These are phyloP conservation scores for Clausena lansium DNA, from an alignment of 345 rosid genomes.

Conservation along the genomic window DNA sequence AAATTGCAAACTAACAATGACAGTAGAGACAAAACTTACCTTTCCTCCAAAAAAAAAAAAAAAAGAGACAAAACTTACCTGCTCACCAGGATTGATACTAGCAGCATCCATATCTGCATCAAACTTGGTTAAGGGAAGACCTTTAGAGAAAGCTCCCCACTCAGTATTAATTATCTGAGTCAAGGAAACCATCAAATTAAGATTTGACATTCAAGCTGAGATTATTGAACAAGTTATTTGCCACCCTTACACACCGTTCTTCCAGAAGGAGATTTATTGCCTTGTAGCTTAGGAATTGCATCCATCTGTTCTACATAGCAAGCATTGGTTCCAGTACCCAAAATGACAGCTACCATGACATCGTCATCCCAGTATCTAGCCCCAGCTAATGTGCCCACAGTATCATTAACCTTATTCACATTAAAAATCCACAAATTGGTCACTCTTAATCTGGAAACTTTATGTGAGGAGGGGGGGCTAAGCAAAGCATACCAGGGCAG, in stretches of 20 bases:
- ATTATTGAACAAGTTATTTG: too few species aligned
- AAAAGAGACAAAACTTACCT: conserved; percentile 45
- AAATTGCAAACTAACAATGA: neutral
- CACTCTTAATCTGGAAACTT: neutral
- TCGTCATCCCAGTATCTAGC: conserved; percentile 82
- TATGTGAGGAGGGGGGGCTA: neutral
- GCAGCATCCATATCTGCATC: conserved; percentile 77
- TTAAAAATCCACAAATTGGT: neutral
- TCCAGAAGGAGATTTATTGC: conserved; percentile 37
- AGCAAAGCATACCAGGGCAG: conserved; percentile 59
- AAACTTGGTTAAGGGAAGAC: conserved; percentile 65
- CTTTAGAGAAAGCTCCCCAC: conserved; percentile 83
- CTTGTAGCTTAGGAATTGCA: conserved; percentile 61
- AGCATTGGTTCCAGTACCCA: conserved; percentile 94
- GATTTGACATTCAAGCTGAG: conserved; percentile 4
- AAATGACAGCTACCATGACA: conserved; percentile 84
- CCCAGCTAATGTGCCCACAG: conserved; percentile 81
- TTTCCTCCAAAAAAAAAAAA: too few species aligned
- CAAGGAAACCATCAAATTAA: conserved; percentile 14
- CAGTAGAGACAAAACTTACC: conserved; percentile 35
- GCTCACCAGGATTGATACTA: conserved; percentile 81
- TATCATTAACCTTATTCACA: conserved; percentile 64
- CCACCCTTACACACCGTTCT: conserved; percentile 40
- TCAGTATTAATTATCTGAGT: conserved; percentile 75
- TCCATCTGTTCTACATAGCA: conserved; percentile 74